phyloP scores from a whole-genome alignment of 148 eudicot genomes.

The Gaultheria prostrata region DNA sequence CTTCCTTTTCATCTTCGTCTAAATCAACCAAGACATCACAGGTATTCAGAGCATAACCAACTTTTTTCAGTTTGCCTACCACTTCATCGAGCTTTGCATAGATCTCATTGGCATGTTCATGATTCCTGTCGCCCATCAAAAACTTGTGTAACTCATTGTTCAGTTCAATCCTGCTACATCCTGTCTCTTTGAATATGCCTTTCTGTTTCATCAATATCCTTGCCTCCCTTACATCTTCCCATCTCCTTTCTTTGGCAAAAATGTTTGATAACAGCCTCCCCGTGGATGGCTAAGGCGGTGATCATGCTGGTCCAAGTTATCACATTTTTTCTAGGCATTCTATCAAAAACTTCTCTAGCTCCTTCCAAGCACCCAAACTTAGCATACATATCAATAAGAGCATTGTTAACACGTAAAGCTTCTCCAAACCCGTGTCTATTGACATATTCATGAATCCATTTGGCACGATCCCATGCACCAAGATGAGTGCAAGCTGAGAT shows the following conservation, averaged over 20 bases:
- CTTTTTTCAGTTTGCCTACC: slow-evolving; percentile 36
- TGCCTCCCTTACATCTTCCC: slow-evolving; percentile 42
- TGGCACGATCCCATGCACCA: slow-evolving; percentile 43
- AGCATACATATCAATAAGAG: slow-evolving; percentile 60
- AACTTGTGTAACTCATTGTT: slow-evolving; percentile 38
- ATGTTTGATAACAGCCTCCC: slow-evolving; percentile 39
- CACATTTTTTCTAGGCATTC: slow-evolving; percentile 36
- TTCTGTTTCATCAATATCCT: slow-evolving; percentile 39
- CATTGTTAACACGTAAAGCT: slow-evolving; percentile 44
- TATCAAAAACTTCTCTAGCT: slow-evolving; percentile 35
- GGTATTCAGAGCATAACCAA: slow-evolving; percentile 41
- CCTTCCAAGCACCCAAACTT: slow-evolving; percentile 52
- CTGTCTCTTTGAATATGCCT: slow-evolving; percentile 39
- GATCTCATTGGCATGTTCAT: slow-evolving; percentile 38
- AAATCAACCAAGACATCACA: slow-evolving; percentile 36
- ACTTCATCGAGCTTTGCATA: slow-evolving; percentile 45
- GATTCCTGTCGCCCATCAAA: slow-evolving; percentile 38
- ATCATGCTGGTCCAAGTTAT: slow-evolving; percentile 55
- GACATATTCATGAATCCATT: slow-evolving; percentile 32
- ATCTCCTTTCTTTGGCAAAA: too few species aligned
- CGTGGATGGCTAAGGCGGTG: slow-evolving; percentile 40
- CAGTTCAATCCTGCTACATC: slow-evolving; percentile 42
- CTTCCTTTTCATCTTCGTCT: slow-evolving; percentile 46
- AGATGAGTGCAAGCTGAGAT: slow-evolving; percentile 54
- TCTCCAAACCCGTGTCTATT: slow-evolving; percentile 33